Evolutionary conservation across 805 yeast genomes (phyloP).

Genomic region (Saccharomycopsis lassenensis): DNA sequence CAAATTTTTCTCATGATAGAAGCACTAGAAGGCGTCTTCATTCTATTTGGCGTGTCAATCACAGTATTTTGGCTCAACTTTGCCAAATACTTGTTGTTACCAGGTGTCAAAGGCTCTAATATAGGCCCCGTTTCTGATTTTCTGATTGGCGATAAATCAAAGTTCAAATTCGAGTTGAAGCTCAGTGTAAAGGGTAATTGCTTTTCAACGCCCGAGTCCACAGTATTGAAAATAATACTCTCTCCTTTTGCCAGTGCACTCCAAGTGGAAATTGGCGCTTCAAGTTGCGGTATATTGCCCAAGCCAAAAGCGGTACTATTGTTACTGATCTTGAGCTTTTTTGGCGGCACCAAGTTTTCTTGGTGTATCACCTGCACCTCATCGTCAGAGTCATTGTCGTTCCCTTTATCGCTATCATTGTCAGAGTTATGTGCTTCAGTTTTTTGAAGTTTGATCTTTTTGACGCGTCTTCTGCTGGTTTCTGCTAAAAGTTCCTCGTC

Average conservation of each 20-base stretch:
- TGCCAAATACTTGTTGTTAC: constrained; percentile 5
- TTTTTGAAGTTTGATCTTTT: too few relatives aligned
- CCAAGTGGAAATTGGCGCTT: constrained; percentile 32
- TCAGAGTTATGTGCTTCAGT: too few relatives aligned
- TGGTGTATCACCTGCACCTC: too few relatives aligned
- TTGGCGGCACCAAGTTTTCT: too few relatives aligned
- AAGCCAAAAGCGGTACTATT: too few relatives aligned
- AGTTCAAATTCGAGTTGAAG: constrained; percentile 53
- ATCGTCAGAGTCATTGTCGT: too few relatives aligned
- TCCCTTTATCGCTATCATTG: too few relatives aligned
- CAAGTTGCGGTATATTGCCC: constrained; percentile 26
- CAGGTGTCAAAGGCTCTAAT: constrained; percentile 39
- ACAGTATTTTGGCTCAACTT: too few relatives aligned
- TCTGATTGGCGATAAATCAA: constrained; percentile 52
- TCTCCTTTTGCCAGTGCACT: constrained; percentile 32
- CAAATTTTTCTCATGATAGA: constrained; percentile 42
- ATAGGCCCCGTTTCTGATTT: constrained; percentile 49
- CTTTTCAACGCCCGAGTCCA: background rate
- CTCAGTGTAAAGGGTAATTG: constrained; percentile 43
- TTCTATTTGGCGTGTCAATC: constrained; percentile 19
- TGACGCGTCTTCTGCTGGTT: too few relatives aligned
- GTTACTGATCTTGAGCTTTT: too few relatives aligned
- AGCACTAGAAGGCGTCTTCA: constrained; percentile 25
- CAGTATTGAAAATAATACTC: constrained; percentile 24
- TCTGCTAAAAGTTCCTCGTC: too few relatives aligned